phyloP scores from a whole-genome alignment of 2,329 filamentous ascomycete genomes.

The Xylaria sp. region DNA sequence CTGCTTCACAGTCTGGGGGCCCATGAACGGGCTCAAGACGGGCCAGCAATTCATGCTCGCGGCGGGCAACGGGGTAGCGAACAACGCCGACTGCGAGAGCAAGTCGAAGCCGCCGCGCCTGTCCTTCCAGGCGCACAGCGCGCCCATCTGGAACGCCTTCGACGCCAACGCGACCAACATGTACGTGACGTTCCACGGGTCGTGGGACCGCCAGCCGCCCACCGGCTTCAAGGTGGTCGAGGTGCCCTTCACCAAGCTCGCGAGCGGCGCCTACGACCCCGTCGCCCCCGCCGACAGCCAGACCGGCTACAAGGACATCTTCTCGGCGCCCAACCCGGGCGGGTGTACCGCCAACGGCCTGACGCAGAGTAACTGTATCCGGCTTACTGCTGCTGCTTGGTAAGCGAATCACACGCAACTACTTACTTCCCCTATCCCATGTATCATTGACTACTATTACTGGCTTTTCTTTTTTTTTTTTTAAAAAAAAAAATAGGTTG shows the following conservation, averaged over 20 bases:
- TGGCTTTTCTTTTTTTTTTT: no score
- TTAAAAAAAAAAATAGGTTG: no score
- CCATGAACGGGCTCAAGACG: constrained; percentile 39
- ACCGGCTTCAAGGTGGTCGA: constrained; percentile 48
- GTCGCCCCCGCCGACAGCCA: constrained; percentile 39
- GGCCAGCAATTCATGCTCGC: constrained; percentile 32
- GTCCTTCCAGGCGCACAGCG: constrained; percentile 63
- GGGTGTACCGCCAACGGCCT: constrained; percentile 44
- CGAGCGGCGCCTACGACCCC: constrained; percentile 40
- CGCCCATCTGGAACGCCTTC: constrained; percentile 66
- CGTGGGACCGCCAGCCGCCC: constrained; percentile 53
- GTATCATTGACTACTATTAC: no score
- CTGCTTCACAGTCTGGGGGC: constrained; percentile 63
- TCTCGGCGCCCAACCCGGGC: constrained; percentile 42
- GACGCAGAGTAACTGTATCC: constrained; percentile 45
- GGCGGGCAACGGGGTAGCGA: constrained; percentile 24
- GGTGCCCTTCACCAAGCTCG: constrained; percentile 42
- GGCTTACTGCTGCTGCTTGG: constrained; percentile 43
- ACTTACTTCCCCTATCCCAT: not conserved
- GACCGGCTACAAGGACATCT: constrained; percentile 42
- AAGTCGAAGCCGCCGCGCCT: constrained; percentile 49
- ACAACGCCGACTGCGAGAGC: constrained; percentile 30
- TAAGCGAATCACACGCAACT: constrained; percentile 14
- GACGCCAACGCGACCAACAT: constrained; percentile 55
- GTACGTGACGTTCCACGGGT: constrained; percentile 67